phyloP scores from a whole-genome alignment of 768 basidiomycete species.

The Pisolithus marmoratus region DNA sequence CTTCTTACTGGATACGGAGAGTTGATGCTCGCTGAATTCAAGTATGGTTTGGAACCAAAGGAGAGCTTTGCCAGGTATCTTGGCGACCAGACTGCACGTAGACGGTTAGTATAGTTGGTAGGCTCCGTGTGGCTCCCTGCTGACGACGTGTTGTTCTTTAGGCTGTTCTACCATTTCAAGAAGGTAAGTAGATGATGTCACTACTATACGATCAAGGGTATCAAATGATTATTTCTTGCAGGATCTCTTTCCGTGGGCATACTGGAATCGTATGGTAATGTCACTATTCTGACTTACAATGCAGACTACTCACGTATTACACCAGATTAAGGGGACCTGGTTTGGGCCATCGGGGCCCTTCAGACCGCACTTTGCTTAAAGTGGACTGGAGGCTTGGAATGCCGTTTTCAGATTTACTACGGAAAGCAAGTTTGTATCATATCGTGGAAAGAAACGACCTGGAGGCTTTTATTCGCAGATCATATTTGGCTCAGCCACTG shows the following conservation, averaged over 20 bases:
- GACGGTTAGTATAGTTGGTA: constrained; percentile 44
- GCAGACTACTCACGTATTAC: constrained; percentile 3
- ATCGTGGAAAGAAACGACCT: too few species aligned
- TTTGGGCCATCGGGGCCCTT: constrained; percentile 39
- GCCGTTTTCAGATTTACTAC: too few species aligned
- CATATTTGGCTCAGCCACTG: too few species aligned
- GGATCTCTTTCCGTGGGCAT: constrained; percentile 43
- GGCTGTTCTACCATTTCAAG: constrained; percentile 83
- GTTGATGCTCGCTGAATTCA: constrained; percentile 89
- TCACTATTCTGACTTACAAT: neutral
- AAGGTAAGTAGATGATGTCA: constrained; percentile 40
- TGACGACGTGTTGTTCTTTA: constrained; percentile 17
- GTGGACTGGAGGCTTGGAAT: neutral
- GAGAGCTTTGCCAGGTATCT: constrained; percentile 72
- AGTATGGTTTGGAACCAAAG: constrained; percentile 83
- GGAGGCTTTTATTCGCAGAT: too few species aligned
- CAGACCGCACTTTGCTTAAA: constrained; percentile 32
- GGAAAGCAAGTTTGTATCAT: too few species aligned
- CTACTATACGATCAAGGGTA: neutral
- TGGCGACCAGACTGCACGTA: constrained; percentile 70
- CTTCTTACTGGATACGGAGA: constrained; percentile 77
- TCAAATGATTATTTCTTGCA: constrained; percentile 4
- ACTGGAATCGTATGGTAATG: constrained; percentile 71
- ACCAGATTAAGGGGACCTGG: constrained; percentile 39
- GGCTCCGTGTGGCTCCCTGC: constrained; percentile 4